Conservation (phyloP, 2,329 filamentous ascomycete species). For the Venturia carpophila region DNA sequence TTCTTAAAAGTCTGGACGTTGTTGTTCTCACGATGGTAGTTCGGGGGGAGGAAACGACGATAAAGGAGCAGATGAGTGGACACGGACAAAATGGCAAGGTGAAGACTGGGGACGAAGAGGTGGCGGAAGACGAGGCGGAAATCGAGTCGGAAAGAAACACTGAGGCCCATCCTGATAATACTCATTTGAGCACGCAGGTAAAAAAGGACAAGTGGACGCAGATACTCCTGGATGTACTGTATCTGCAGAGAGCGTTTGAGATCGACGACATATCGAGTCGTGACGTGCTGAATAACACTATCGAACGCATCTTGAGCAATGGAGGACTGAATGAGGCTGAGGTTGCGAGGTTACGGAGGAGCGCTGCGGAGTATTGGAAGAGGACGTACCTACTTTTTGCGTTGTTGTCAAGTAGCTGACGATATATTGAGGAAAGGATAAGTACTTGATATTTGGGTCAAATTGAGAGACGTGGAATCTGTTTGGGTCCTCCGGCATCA, state of each 20-base stretch:
- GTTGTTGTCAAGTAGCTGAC: conserved; percentile 42
- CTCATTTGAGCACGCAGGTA: background rate
- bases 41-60: conserved; percentile 31
- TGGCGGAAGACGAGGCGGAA: conserved; percentile 19
- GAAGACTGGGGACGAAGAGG: conserved; percentile 18
- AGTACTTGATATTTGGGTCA: too few relatives aligned
- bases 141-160: background rate
- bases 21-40: conserved; percentile 45
- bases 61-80: conserved; percentile 23
- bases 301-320: background rate
- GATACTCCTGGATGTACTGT: conserved; percentile 37
- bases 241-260: conserved; percentile 32
- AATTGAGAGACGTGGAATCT: too few relatives aligned
- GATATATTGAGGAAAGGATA: background rate
- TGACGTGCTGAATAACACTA: background rate
- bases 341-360: conserved; percentile 48
- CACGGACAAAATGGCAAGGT: conserved; percentile 20
- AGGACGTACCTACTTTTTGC: conserved; percentile 76
- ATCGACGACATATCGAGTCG: background rate
- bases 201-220: conserved; percentile 30
- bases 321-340: conserved; percentile 36
- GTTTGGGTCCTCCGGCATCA: too few relatives aligned
- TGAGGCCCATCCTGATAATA: background rate
- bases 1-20: conserved; percentile 47
- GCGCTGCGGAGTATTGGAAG: conserved; percentile 72